phyloP scores from a whole-genome alignment of 2,329 filamentous ascomycete species.

The Esteya vermicola region DNA sequence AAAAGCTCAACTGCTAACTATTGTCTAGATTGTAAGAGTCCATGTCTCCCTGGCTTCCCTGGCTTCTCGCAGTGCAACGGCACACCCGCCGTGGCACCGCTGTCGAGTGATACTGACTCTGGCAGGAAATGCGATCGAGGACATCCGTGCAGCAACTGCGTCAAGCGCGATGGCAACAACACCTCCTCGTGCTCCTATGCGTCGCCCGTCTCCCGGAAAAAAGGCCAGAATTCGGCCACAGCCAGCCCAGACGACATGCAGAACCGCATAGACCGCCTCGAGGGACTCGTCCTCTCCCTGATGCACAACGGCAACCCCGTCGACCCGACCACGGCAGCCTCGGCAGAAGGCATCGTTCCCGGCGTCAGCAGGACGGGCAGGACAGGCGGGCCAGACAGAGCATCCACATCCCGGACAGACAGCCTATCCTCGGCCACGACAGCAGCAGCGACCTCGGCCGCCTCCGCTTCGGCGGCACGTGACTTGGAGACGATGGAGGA shows the following conservation, averaged over 20 bases:
- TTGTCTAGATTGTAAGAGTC: slow-evolving; percentile 8
- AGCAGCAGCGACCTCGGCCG: background rate
- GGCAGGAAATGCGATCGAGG: slow-evolving; percentile 80
- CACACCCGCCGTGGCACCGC: background rate
- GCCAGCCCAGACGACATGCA: slow-evolving; percentile 87
- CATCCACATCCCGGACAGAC: slow-evolving; percentile 22
- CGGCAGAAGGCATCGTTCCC: slow-evolving; percentile 14
- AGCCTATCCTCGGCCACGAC: slow-evolving; percentile 23
- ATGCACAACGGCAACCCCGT: slow-evolving; percentile 70
- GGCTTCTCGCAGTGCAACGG: too few species aligned
- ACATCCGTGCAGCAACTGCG: slow-evolving; percentile 86
- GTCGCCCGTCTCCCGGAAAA: slow-evolving; percentile 54
- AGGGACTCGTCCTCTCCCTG: slow-evolving; percentile 78
- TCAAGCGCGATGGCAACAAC: slow-evolving; percentile 76
- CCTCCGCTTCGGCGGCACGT: too few species aligned
- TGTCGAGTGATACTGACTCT: slow-evolving; percentile 1
- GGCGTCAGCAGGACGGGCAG: too few species aligned
- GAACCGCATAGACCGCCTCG: slow-evolving; percentile 88
- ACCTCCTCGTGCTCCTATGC: slow-evolving; percentile 76
- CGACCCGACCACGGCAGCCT: slow-evolving; percentile 19
- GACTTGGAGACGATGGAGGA: too few species aligned
- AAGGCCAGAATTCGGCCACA: slow-evolving; percentile 48
- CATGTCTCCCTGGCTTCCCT: too few species aligned
- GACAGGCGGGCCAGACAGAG: slow-evolving; percentile 5
- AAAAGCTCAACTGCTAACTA: background rate